phyloP scores from a whole-genome alignment of 371 early-diverging fungal genomes.

The Vairimorpha apis region DNA sequence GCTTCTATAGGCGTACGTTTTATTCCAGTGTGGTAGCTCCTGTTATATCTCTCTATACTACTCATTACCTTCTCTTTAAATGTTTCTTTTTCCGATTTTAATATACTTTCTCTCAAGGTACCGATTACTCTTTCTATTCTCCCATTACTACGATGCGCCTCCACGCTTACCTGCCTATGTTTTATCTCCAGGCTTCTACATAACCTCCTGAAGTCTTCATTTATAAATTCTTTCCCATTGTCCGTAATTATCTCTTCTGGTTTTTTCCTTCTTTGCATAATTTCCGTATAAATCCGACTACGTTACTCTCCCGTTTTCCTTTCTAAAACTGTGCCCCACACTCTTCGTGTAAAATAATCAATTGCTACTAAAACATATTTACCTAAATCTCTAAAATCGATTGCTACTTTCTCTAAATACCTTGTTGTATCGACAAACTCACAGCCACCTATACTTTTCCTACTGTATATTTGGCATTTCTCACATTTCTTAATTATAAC shows the following conservation, averaged over 20 bases:
- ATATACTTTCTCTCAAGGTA: not conserved
- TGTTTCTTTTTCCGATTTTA: not conserved
- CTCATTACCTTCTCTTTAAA: not conserved
- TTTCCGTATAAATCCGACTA: not conserved
- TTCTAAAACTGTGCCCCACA: not conserved
- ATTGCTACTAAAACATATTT: not conserved
- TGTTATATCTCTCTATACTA: not conserved
- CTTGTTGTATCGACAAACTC: not conserved
- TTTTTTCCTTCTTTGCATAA: not conserved
- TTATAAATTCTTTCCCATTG: constrained; percentile 11
- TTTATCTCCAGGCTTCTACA: constrained; percentile 2
- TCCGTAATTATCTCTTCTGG: constrained; percentile 5
- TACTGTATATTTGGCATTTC: constrained; percentile 10
- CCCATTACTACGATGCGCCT: constrained; percentile 1
- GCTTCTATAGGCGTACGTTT: too few relatives aligned
- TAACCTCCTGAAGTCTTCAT: not conserved
- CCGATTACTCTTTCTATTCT: constrained; percentile 8
- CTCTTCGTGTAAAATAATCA: not conserved
- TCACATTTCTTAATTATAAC: constrained; percentile 30
- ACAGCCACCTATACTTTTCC: not conserved
- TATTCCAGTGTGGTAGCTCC: not conserved
- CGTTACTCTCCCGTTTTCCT: not conserved
- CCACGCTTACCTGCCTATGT: not conserved
- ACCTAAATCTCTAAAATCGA: not conserved
- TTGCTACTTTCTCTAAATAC: not conserved